Conservation (phyloP, 202 grass and related monocot species). For the Brachypodium distachyon region DNA sequence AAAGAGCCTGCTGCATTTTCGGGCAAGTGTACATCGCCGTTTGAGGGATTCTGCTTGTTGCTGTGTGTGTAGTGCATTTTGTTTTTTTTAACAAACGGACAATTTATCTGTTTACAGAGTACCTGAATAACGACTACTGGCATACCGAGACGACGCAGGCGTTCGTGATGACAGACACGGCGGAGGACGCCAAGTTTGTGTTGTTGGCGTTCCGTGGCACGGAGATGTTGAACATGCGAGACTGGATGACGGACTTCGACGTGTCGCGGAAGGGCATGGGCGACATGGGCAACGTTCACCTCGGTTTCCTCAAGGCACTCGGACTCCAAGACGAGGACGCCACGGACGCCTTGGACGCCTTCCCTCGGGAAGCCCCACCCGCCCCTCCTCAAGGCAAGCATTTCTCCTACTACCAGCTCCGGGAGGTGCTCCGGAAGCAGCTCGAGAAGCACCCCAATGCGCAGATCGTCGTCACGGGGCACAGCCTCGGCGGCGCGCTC, state of each 20-base stretch:
- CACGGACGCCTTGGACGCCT: not conserved
- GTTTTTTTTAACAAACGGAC: no score
- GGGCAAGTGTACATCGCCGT: no score
- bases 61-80: no score
- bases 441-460: constrained; percentile 37
- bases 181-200: constrained; percentile 26
- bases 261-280: constrained; percentile 53
- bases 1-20: no score
- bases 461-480: constrained; percentile 50
- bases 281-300: constrained; percentile 49
- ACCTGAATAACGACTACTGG: not conserved
- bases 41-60: no score
- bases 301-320: constrained; percentile 79
- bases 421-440: constrained; percentile 18
- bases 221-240: constrained; percentile 61
- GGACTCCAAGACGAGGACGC: constrained; percentile 44
- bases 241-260: constrained; percentile 79
- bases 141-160: constrained; percentile 74
- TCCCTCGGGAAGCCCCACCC: not conserved
- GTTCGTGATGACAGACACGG: constrained; percentile 46
- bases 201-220: constrained; percentile 69
- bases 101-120: no score
- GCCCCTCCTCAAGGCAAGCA: not conserved
- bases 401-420: constrained; percentile 58
- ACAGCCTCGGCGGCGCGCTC: constrained; percentile 83